Evolutionary conservation across 805 yeast genomes (phyloP), one percentile per base, ranked within the genome.

Genomic region (Metschnikowia lachancei): DNA sequence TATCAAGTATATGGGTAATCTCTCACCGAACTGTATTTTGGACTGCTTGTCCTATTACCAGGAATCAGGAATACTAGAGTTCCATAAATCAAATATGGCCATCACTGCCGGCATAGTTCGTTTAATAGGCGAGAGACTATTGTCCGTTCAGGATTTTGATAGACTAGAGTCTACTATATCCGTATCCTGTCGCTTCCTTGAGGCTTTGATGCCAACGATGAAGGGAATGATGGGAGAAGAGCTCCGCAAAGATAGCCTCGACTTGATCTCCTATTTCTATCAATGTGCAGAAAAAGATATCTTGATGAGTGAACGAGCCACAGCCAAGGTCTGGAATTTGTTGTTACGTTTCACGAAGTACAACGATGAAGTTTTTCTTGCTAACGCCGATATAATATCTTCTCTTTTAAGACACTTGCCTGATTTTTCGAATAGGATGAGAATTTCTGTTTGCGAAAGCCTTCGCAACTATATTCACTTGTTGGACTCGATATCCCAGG

Each of bases 191-290:
- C 29, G 29, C 7, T 20, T 46, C 11, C 34, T 46, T 19, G 45
- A 26, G 19, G 4, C 22, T 16, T 12, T 34, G n/a, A 10, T 24
- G 29, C 41, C 38, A 3, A n/a, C 20, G 5, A 34, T 32, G 43
- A 14, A 28, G 3, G 14, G 7, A 2, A 19, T 7, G 6, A 14
- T 4, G 29, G 35, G 13, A 17, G 19, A 20, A 13, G 46, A 46
- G 12, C 33, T 43, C 40, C 51, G 58, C 16, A 66, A 66, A 3
- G 83, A 80, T 40, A 71, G 74, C 36, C 57, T 55, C 31, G 85
- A 81, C 52, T 69, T 82, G 16, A 64, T 71, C 33, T 58, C 64
- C 1, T 82, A 80, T 74, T 49, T 80, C 8, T 34, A 67, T 2
- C 54, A 62, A 14, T 63, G 81, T 39, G 69, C 71, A 3, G 62